Evolutionary conservation across 768 basidiomycete genomes (phyloP).

Genomic region (Nidularia sp.): DNA sequence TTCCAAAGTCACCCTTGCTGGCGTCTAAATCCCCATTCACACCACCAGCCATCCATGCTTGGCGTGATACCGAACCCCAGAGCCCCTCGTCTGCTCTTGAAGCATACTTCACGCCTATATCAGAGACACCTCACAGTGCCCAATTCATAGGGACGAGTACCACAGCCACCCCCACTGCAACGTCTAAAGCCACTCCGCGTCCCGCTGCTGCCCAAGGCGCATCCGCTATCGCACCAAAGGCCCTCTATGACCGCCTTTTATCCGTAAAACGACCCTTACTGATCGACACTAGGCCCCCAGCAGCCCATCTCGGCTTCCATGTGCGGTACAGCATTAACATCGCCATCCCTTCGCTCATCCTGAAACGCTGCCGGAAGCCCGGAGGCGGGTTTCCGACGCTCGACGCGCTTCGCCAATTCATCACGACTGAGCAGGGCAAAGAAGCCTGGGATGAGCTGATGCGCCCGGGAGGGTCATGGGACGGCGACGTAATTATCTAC

Average conservation of each 20-base stretch:
- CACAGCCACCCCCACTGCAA: not conserved
- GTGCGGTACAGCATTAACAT: conserved; percentile 75
- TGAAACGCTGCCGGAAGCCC: conserved; percentile 77
- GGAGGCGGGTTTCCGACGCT: conserved; percentile 63
- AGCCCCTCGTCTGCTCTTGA: conserved; percentile 43
- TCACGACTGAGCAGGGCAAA: conserved; percentile 76
- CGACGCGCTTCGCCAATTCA: conserved; percentile 71
- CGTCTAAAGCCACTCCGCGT: not conserved
- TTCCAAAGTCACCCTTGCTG: conserved; percentile 15
- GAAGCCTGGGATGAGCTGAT: conserved; percentile 66
- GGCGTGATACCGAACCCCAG: conserved; percentile 20
- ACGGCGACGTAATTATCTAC: conserved; percentile 73
- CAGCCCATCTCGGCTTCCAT: conserved; percentile 61
- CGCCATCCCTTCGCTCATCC: conserved; percentile 85
- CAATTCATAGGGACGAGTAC: conserved; percentile 5
- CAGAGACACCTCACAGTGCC: conserved; percentile 16
- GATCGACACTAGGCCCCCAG: conserved; percentile 77
- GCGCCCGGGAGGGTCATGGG: conserved; percentile 50
- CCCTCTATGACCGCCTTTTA: conserved; percentile 45
- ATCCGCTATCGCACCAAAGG: conserved; percentile 36
- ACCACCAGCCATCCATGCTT: conserved; percentile 7
- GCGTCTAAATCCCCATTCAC: conserved; percentile 6
- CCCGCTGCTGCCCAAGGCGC: conserved; percentile 4
- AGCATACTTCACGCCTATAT: conserved; percentile 51
- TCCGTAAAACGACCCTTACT: conserved; percentile 59